Evolutionary conservation across 306 rosid genomes (phyloP), one percentile per base, ranked within the genome.

Genomic region (Vachellia pachyceras): DNA sequence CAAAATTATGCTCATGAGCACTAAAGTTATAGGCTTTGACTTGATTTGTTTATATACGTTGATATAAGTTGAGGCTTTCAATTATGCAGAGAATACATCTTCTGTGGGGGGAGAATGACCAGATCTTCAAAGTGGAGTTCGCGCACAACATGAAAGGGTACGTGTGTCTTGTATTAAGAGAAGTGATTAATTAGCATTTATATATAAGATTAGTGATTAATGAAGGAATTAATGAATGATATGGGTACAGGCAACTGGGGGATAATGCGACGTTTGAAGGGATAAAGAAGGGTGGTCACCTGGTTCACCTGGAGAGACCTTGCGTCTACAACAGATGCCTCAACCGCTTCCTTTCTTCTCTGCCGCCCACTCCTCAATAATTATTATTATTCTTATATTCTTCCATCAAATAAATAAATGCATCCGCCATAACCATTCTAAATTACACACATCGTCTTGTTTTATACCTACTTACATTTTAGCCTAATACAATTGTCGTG

Each of bases 31-130:
- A n/a, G n/a, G n/a, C n/a, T n/a, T n/a, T 14, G 6, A 47, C 14
- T 47, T 47, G 54, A 5, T 14, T 47, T 47, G 54, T 18, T 47
- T 49, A n/a, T n/a, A n/a, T n/a, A n/a, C n/a, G n/a, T n/a, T n/a
- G n/a, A 1, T 20, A 15, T 52, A 52, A 18, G 20, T 6, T n/a
- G 29, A 55, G 35, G 35, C 42, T 25, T 13, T 0, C n/a, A n/a
- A 5, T 1, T 33, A n/a, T 79, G 80, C 89, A 94, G 98, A 85
- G 87, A 81, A 88, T 94, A 71, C 97, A 95, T 79, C 97, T 95
- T 7, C 46, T 95, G 63, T 95, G 98, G 98, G 98, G 98, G 1
- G 95, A 90, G 86, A 83, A 91, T 20, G 97, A 95, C 87, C 94
- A 87, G 86, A 80, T 93, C 76, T 95, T 95, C 90, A 86, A 91